phyloP scores from a whole-genome alignment of 1,284 basidiomycete species.

The Apiotrichum siamense region DNA sequence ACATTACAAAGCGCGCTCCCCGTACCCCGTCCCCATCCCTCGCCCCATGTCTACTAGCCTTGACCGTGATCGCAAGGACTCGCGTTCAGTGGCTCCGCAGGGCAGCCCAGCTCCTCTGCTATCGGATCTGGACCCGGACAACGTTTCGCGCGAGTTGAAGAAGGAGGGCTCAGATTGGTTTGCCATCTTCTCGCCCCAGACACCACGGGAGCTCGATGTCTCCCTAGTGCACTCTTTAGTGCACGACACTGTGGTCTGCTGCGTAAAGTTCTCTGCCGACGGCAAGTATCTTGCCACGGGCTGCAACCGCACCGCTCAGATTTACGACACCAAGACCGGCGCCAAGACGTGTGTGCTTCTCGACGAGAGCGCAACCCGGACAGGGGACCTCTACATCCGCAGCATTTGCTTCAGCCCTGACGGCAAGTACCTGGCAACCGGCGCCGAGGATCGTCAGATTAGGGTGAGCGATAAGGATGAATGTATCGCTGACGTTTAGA shows the following conservation, averaged over 20 bases:
- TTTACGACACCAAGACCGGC: constrained; percentile 82
- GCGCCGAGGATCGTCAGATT: constrained; percentile 76
- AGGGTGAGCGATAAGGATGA: constrained; percentile 52
- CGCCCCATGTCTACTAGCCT: constrained; percentile 35
- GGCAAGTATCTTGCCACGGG: constrained; percentile 84
- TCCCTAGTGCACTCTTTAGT: constrained; percentile 78
- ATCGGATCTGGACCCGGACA: constrained; percentile 51
- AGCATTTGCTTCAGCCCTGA: constrained; percentile 80
- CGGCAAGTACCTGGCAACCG: constrained; percentile 71
- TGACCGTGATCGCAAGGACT: constrained; percentile 39
- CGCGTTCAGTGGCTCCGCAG: constrained; percentile 9
- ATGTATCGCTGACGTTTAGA: constrained; percentile 49
- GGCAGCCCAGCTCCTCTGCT: constrained; percentile 37
- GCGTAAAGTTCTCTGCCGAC: constrained; percentile 82
- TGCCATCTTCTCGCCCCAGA: constrained; percentile 84
- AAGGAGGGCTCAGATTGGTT: constrained; percentile 93
- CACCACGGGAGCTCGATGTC: constrained; percentile 78
- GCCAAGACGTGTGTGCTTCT: constrained; percentile 65
- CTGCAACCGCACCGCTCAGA: constrained; percentile 83
- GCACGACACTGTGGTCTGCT: constrained; percentile 94
- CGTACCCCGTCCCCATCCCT: constrained; percentile 19
- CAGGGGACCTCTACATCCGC: constrained; percentile 72
- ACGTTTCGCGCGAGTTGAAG: constrained; percentile 53
- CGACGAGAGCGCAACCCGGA: constrained; percentile 60
- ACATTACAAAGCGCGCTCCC: constrained; percentile 9